Evolutionary conservation across 2,329 filamentous ascomycete genomes (phyloP), one percentile per base, ranked within the genome.

Genomic region (Cadophora sp.): DNA sequence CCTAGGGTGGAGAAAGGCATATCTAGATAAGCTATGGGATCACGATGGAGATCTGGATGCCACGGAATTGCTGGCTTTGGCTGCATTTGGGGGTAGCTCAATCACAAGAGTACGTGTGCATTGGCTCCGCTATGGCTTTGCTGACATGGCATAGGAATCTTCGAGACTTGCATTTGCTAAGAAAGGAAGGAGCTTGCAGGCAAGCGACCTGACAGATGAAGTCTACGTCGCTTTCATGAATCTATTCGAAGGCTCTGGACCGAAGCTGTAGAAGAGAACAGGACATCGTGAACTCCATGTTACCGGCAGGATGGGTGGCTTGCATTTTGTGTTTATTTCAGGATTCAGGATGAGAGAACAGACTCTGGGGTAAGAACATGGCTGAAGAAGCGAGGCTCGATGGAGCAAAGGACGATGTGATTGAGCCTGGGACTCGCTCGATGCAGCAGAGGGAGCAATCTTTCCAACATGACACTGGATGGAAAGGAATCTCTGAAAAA

Each of bases 171-270:
- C 96, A 0, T 99, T 97, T 80, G 84, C 87, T 74, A 92, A 94
- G 79, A 92, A 90, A 76, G 95, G 96, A 0, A 87, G 96, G 72
- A 93, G 92, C 77, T 81, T 99, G 77, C 96, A 98, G 82, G 96
- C 96, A 0, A 94, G 92, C 73, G 96, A 98, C 80, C 81, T 99
- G 77, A 97, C 95, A 0, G 93, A 96, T 22, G 91, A 97, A 80
- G 92, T 99, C 11, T 91, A 97, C 76, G 83, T 83, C 40, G 92
- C 94, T 0, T 98, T 97, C 79, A 79, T 92, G 75, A 89, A 89
- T 68, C 79, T 97, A 22, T 91, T 97, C 76, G 94, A 93, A 0
- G 92, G 72, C 31, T 60, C 73, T n/a, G 64, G 53, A 51, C 67
- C 75, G 11, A 77, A 74, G 61, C 50, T 77, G 26, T 77, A 74